Conservation (phyloP, 2,329 filamentous ascomycete species). For the Metarhizium rileyi region DNA sequence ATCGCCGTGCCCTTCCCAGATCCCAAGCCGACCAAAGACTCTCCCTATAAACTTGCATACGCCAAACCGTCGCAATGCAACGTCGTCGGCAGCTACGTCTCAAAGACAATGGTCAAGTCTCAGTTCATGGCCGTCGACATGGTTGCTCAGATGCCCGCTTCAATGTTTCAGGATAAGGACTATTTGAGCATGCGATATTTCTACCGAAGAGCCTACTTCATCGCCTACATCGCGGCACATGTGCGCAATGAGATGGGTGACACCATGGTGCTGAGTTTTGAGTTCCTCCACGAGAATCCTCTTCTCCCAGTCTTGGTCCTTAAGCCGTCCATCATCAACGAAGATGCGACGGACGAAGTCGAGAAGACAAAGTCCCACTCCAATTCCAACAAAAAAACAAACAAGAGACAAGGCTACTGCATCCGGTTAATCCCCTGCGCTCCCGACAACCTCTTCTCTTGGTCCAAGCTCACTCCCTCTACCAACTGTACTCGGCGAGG, state of each 20-base stretch:
- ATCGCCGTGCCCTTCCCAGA: constrained; percentile 75
- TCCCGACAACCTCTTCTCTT: constrained; percentile 58
- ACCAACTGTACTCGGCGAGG: constrained; percentile 60
- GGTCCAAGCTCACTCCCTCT: constrained; percentile 58
- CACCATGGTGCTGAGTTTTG: constrained; percentile 51
- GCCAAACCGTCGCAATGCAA: constrained; percentile 69
- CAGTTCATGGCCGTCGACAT: constrained; percentile 64
- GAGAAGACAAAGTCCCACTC: constrained; percentile 9
- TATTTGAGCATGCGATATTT: constrained; percentile 90
- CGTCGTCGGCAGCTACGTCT: constrained; percentile 78
- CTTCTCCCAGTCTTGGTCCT: constrained; percentile 60
- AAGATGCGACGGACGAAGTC: constrained; percentile 8
- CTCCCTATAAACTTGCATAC: constrained; percentile 75
- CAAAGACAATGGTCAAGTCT: constrained; percentile 61
- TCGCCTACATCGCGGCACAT: constrained; percentile 68
- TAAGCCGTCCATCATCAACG: constrained; percentile 19
- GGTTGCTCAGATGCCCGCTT: constrained; percentile 72
- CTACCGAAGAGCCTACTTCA: constrained; percentile 85
- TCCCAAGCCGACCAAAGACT: constrained; percentile 65
- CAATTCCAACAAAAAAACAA: constrained; percentile 9
- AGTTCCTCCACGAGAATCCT: constrained; percentile 60
- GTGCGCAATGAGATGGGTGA: constrained; percentile 49
- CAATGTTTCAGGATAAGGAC: constrained; percentile 86
- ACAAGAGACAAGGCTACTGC: constrained; percentile 30
- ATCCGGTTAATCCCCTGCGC: constrained; percentile 73